Evolutionary conservation across 441 rosid species (phyloP).

Genomic region (Bruguiera hainesii): DNA sequence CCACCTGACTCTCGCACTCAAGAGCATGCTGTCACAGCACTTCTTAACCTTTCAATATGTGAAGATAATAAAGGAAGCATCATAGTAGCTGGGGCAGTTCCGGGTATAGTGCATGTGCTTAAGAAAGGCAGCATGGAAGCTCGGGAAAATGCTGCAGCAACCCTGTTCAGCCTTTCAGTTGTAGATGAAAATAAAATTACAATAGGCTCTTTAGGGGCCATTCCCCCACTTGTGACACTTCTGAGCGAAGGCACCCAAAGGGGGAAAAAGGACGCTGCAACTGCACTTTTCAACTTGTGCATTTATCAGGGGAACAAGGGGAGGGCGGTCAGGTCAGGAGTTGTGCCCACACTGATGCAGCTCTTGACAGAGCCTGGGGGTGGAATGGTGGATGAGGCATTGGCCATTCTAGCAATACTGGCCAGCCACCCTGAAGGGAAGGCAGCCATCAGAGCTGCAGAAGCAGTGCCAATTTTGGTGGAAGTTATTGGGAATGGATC

Average conservation of each 20-base stretch:
- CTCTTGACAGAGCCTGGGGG: conserved; percentile 77
- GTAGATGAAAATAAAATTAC: conserved; percentile 87
- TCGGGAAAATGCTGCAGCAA: conserved; percentile 95
- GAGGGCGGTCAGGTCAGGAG: conserved; percentile 88
- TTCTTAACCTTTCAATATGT: conserved; percentile 87
- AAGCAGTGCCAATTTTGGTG: conserved; percentile 76
- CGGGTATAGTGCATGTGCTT: conserved; percentile 83
- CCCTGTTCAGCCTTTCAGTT: conserved; percentile 90
- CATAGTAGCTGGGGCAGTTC: conserved; percentile 78
- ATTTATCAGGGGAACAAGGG: conserved; percentile 98
- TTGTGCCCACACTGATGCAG: conserved; percentile 68
- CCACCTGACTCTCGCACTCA: conserved; percentile 80
- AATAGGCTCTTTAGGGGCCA: conserved; percentile 80
- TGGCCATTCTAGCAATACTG: conserved; percentile 82
- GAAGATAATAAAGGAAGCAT: conserved; percentile 90
- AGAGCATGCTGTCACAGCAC: conserved; percentile 94
- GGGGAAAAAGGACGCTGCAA: conserved; percentile 96
- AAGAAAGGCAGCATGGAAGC: conserved; percentile 98
- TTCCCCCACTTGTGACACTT: conserved; percentile 76
- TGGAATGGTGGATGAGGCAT: conserved; percentile 84
- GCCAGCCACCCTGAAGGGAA: conserved; percentile 92
- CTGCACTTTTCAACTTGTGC: conserved; percentile 95
- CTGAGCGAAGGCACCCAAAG: conserved; percentile 86
- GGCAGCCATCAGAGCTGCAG: conserved; percentile 73
- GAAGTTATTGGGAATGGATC: conserved; percentile 74